Percentiles rank a stretch among this genome's conserved stretches.
Evolutionary conservation across 768 basidiomycete genomes (phyloP).

Genomic region (Sarcomyxa edulis): DNA sequence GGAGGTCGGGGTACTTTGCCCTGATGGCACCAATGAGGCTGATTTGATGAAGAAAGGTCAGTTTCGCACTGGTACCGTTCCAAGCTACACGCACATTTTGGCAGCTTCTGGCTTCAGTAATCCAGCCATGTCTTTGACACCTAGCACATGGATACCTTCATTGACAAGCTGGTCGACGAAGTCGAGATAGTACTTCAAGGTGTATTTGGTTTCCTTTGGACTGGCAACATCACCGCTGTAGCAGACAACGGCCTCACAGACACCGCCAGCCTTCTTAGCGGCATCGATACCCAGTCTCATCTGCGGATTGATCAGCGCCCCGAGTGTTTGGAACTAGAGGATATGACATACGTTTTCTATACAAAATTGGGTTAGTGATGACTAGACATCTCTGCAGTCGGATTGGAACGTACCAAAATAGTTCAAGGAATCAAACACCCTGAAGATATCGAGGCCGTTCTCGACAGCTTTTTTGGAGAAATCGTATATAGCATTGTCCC

Average conservation of each 20-base stretch:
- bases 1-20: constrained; percentile 93
- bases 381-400: neutral
- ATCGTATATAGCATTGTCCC: constrained; percentile 98
- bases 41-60: constrained; percentile 6
- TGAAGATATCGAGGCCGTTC: constrained; percentile 98
- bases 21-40: constrained; percentile 94
- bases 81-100: constrained; percentile 73
- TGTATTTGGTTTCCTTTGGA: constrained; percentile 95
- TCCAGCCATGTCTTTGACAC: constrained; percentile 99
- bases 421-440: constrained; percentile 98
- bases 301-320: too few relatives aligned
- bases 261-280: constrained; percentile 99
- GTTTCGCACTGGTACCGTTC: too few relatives aligned
- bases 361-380: constrained; percentile 6
- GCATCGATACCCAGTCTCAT: constrained; percentile 99
- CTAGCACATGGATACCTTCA: constrained; percentile 94
- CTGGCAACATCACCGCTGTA: constrained; percentile 97
- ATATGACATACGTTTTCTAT: constrained; percentile 64
- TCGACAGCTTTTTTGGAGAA: constrained; percentile 99
- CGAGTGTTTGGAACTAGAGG: too few relatives aligned
- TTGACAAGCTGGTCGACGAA: constrained; percentile 89
- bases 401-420: constrained; percentile 72
- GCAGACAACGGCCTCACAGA: constrained; percentile 95
- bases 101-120: constrained; percentile 93
- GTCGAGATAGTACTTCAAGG: constrained; percentile 94